These are phyloP conservation scores for Parsonsia alboflavescens DNA, from an alignment of 257 asterid species.

Conservation along the genomic window DNA sequence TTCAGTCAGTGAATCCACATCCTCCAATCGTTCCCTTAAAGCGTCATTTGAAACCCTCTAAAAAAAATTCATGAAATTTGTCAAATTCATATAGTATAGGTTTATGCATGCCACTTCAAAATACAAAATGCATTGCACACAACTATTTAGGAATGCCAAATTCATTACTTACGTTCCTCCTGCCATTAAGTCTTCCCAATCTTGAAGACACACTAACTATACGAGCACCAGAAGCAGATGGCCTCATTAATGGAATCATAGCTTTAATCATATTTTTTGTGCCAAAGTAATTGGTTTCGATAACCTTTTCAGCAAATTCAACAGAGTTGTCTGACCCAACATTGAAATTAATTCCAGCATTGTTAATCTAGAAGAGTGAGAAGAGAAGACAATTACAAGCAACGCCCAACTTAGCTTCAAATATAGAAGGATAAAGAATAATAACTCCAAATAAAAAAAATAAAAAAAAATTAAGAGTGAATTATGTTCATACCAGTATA, in stretches of 20 bases:
- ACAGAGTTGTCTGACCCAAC: constrained; percentile 64
- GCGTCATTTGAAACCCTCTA: constrained; percentile 66
- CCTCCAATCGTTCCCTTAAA: constrained; percentile 62
- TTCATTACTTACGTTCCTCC: constrained; percentile 52
- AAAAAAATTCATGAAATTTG: constrained; percentile 9
- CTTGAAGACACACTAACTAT: constrained; percentile 76
- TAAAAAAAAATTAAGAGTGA: neutral
- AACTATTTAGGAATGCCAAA: no score
- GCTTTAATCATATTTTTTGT: constrained; percentile 73
- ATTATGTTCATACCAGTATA: constrained; percentile 50
- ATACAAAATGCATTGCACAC: no score
- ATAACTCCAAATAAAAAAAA: neutral
- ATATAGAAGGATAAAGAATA: neutral
- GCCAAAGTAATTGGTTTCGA: constrained; percentile 76
- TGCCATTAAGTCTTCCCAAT: constrained; percentile 81
- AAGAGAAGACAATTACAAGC: neutral
- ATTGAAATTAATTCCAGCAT: constrained; percentile 88
- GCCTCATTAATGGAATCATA: constrained; percentile 66
- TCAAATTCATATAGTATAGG: neutral
- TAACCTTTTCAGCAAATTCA: constrained; percentile 62
- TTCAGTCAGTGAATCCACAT: constrained; percentile 51
- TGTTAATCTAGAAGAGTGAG: constrained; percentile 52
- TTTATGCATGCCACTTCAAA: neutral
- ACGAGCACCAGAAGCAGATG: constrained; percentile 66
- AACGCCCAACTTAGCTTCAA: neutral